Conservation (phyloP, 2,329 filamentous ascomycete genomes). For the Ramularia collo-cygni region DNA sequence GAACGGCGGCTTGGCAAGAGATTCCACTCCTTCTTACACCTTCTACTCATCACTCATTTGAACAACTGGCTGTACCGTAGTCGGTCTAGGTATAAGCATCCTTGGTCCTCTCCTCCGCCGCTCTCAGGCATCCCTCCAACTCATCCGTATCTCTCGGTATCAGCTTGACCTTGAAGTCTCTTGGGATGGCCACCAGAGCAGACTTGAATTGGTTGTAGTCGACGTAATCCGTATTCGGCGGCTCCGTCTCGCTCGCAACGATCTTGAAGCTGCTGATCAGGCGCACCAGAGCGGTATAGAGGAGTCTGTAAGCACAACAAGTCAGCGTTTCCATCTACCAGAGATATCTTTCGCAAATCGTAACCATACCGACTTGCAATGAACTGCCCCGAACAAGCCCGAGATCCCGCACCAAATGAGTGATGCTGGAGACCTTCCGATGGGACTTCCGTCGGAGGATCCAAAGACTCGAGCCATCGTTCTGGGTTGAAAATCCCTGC, state of each 20-base stretch:
- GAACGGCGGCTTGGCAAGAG: too few species aligned
- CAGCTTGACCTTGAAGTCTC: constrained; percentile 52
- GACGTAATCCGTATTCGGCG: constrained; percentile 56
- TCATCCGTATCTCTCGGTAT: constrained; percentile 42
- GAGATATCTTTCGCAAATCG: background rate
- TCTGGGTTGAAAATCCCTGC: constrained; percentile 44
- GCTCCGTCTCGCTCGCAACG: constrained; percentile 41
- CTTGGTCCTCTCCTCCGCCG: constrained; percentile 41
- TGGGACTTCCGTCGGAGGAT: constrained; percentile 30
- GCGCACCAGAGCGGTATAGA: constrained; percentile 46
- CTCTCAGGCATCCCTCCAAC: constrained; percentile 36
- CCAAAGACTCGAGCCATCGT: constrained; percentile 39
- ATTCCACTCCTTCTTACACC: too few species aligned
- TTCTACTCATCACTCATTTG: too few species aligned
- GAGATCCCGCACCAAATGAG: constrained; percentile 47
- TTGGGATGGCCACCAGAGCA: constrained; percentile 53
- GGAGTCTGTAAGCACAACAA: constrained; percentile 28
- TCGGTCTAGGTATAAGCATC: constrained; percentile 41
- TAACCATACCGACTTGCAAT: constrained; percentile 37
- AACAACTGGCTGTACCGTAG: too few species aligned
- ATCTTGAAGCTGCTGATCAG: constrained; percentile 46
- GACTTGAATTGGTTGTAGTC: constrained; percentile 57
- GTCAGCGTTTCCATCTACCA: constrained; percentile 4
- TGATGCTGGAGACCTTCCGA: constrained; percentile 35
- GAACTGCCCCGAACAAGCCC: constrained; percentile 46